Evolutionary conservation across 83 land plant genomes (phyloP).

Genomic region (Picea mariana): DNA sequence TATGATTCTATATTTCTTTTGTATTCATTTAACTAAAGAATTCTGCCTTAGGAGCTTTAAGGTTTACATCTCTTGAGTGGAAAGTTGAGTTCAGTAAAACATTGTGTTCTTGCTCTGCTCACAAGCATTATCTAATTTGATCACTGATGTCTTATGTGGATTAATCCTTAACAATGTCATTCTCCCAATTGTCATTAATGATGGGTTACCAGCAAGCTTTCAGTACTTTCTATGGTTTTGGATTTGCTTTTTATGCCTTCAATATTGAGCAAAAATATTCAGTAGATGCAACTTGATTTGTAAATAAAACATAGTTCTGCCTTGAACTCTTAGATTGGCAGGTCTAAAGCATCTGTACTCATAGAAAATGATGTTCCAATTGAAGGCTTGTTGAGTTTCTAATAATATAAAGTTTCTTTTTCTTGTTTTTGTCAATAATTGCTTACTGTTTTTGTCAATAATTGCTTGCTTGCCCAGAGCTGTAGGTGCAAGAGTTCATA

Average conservation of each 20-base stretch:
- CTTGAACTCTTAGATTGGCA: not conserved
- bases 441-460: not conserved
- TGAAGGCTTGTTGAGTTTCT: not conserved
- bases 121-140: too few relatives aligned
- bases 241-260: not conserved
- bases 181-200: not conserved
- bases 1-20: too few relatives aligned
- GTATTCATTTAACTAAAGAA: too few relatives aligned
- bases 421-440: slow-evolving; percentile 3
- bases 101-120: too few relatives aligned
- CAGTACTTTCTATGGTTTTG: not conserved
- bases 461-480: not conserved
- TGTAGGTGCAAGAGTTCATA: not conserved
- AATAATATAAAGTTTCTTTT: not conserved
- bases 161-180: not conserved
- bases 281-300: not conserved
- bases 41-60: too few relatives aligned
- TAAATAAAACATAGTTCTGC: slow-evolving; percentile 2
- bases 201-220: not conserved
- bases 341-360: not conserved
- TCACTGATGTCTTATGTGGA: not conserved
- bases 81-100: too few relatives aligned
- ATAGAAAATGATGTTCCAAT: not conserved
- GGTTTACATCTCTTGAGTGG: too few relatives aligned
- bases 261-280: not conserved